phyloP scores from a whole-genome alignment of 371 early-diverging fungal genomes.

The Umbelopsis sp. region DNA sequence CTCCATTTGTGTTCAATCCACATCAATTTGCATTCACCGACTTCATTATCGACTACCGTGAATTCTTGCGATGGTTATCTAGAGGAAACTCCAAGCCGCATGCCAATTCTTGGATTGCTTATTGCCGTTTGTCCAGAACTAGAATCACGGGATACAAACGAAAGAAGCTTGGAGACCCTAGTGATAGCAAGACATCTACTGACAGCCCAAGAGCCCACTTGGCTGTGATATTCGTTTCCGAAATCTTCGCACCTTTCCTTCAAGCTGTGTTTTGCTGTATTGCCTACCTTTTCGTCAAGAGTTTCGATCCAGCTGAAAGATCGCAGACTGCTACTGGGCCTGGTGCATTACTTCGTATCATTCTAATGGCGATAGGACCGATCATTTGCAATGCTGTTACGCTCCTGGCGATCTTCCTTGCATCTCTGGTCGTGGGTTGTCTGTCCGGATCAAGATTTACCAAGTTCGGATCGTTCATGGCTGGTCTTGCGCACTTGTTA shows the following conservation, averaged over 20 bases:
- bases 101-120: constrained; percentile 81
- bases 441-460: constrained; percentile 52
- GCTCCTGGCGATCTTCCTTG: constrained; percentile 65
- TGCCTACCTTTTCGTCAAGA: constrained; percentile 66
- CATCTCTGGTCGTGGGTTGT: constrained; percentile 70
- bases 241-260: constrained; percentile 77
- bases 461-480: constrained; percentile 69
- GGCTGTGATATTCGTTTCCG: constrained; percentile 72
- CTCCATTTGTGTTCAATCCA: constrained; percentile 87
- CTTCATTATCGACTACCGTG: constrained; percentile 80
- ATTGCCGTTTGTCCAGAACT: constrained; percentile 75
- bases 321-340: constrained; percentile 29
- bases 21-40: constrained; percentile 79
- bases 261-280: constrained; percentile 64
- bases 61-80: constrained; percentile 79
- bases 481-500: constrained; percentile 64
- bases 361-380: constrained; percentile 68
- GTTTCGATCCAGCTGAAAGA: constrained; percentile 32
- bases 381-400: constrained; percentile 70
- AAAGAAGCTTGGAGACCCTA: constrained; percentile 47
- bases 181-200: constrained; percentile 52
- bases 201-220: constrained; percentile 72
- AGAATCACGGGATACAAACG: constrained; percentile 78
- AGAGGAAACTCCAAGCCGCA: constrained; percentile 69
- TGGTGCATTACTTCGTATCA: constrained; percentile 53